phyloP scores from a whole-genome alignment of 2,329 filamentous ascomycete genomes.

The Cephalotrichum gorgonifer region DNA sequence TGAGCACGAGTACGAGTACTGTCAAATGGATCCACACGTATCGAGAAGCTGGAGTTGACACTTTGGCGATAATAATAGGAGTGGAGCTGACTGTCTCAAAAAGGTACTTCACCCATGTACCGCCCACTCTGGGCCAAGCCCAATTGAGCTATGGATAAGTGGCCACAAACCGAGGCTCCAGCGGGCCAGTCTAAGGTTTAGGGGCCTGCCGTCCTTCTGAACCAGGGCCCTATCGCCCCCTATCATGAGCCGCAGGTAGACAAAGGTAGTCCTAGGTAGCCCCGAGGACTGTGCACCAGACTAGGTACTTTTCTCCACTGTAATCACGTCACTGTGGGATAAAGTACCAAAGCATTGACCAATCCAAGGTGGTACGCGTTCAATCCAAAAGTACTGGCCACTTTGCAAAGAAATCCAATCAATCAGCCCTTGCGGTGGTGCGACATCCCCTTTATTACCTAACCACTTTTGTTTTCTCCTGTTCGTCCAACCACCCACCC shows the following conservation, averaged over 20 bases:
- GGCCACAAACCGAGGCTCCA: constrained; percentile 1
- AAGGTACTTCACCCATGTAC: not conserved
- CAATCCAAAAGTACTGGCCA: constrained; percentile 1
- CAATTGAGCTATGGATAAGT: not conserved
- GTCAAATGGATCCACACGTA: not conserved
- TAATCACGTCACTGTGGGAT: not conserved
- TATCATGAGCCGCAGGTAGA: not conserved
- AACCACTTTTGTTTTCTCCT: constrained; percentile 3
- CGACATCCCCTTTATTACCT: constrained; percentile 1
- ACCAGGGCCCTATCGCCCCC: too few relatives aligned
- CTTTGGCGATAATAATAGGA: not conserved
- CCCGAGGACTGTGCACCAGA: not conserved
- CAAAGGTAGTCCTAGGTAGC: too few relatives aligned
- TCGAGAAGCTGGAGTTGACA: constrained; percentile 5
- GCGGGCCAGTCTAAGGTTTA: constrained; percentile 3
- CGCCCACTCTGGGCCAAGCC: not conserved
- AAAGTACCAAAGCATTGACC: not conserved
- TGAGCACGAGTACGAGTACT: not conserved
- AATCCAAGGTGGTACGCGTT: not conserved
- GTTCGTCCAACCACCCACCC: constrained; percentile 3
- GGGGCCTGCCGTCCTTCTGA: not conserved
- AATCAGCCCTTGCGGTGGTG: not conserved
- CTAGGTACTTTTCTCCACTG: not conserved
- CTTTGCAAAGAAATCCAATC: constrained; percentile 2
- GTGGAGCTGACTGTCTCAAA: not conserved